These are phyloP conservation scores for Phytophthora syringae DNA, from an alignment of 352 stramenopile species.

Conservation along the genomic window DNA sequence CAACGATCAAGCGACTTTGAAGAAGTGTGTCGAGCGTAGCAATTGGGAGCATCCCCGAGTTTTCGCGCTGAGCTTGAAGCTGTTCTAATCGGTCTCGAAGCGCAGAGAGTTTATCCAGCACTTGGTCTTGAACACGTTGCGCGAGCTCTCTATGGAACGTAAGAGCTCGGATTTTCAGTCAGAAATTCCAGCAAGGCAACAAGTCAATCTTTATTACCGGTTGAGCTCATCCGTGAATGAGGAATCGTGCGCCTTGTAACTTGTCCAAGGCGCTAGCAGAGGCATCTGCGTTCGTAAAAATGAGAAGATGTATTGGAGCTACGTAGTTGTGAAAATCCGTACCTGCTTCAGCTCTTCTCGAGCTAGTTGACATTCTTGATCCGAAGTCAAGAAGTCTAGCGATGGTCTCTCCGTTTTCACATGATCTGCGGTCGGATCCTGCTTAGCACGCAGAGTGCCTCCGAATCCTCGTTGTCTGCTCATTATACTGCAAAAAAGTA, in stretches of 20 bases:
- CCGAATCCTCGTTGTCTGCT: conserved; percentile 10
- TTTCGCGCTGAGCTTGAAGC: conserved; percentile 49
- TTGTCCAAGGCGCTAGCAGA: conserved; percentile 57
- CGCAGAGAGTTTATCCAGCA: conserved; percentile 48
- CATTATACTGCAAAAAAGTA: conserved; percentile 1
- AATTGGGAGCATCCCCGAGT: conserved; percentile 49
- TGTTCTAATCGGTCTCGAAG: conserved; percentile 54
- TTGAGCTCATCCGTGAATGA: conserved; percentile 62
- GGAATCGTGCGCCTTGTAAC: conserved; percentile 45
- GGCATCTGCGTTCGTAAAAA: conserved; percentile 29
- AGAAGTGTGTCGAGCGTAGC: conserved; percentile 52
- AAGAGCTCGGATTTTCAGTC: neutral
- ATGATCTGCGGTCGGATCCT: conserved; percentile 10
- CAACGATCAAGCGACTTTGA: conserved; percentile 63
- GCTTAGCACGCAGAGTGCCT: conserved; percentile 12
- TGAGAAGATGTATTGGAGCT: neutral
- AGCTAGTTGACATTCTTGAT: conserved; percentile 20
- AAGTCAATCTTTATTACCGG: conserved; percentile 22
- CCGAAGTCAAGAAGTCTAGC: neutral
- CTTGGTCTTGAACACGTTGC: conserved; percentile 40
- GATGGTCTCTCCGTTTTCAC: conserved; percentile 2
- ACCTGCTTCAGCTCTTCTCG: conserved; percentile 37
- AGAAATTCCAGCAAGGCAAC: neutral
- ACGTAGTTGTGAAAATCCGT: neutral
- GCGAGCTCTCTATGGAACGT: conserved; percentile 45